A percentile compares a stretch with the other conserved stretches of the same genome.
These are phyloP conservation scores for Parastagonospora avenae DNA, from an alignment of 2,329 filamentous ascomycete species.

Conservation along the genomic window DNA sequence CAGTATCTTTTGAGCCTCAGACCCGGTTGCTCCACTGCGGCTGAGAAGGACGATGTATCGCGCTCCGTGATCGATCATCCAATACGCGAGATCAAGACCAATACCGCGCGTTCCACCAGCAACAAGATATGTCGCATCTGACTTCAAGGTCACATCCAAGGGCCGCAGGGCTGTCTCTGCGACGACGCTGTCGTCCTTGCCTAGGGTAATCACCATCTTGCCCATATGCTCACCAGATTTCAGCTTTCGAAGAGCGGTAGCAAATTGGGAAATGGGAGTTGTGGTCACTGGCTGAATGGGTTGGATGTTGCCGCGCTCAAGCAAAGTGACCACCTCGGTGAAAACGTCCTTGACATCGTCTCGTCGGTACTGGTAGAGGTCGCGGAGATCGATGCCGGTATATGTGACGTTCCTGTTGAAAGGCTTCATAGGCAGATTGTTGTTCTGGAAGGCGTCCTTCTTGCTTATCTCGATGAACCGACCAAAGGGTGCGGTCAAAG, in stretches of 20 bases:
- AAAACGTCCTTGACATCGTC: background rate
- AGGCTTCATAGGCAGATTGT: constrained; percentile 5
- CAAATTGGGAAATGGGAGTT: background rate
- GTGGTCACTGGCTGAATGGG: background rate
- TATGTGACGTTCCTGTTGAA: constrained; percentile 8
- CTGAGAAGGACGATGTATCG: constrained; percentile 19
- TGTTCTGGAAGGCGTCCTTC: constrained; percentile 14
- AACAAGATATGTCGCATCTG: constrained; percentile 21
- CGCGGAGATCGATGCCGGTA: constrained; percentile 6
- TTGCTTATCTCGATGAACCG: constrained; percentile 18
- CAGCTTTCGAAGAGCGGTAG: background rate
- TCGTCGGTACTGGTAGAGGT: background rate
- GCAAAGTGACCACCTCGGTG: background rate
- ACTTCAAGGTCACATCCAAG: background rate
- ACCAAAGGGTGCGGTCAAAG: constrained; percentile 46
- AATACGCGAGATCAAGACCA: constrained; percentile 19
- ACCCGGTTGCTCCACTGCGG: background rate
- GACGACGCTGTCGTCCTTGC: constrained; percentile 15
- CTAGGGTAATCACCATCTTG: constrained; percentile 39
- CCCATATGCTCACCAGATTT: constrained; percentile 21
- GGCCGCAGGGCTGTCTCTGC: background rate
- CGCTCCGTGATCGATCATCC: constrained; percentile 22
- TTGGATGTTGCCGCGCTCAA: background rate
- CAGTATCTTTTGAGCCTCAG: background rate
- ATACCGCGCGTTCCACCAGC: constrained; percentile 25